phyloP scores from a whole-genome alignment of 2,329 filamentous ascomycete species.

The Stagonosporopsis chrysanthemi region DNA sequence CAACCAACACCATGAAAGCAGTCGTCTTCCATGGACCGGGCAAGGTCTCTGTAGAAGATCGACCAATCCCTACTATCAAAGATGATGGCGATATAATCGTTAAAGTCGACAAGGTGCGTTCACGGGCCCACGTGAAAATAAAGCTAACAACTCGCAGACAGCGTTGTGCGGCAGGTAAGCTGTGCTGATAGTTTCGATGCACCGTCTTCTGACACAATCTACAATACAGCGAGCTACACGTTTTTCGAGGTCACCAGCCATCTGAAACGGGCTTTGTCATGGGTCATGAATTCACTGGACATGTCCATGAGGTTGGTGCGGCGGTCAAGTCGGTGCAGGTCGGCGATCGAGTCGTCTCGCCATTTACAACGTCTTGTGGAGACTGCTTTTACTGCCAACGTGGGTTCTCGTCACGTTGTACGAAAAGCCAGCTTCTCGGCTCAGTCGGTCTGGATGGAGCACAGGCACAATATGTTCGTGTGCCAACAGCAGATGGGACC shows the following conservation, averaged over 20 bases:
- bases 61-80: conserved; percentile 77
- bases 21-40: conserved; percentile 84
- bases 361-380: conserved; percentile 71
- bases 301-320: conserved; percentile 71
- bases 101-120: conserved; percentile 70
- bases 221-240: conserved; percentile 75
- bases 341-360: conserved; percentile 81
- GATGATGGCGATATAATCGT: conserved; percentile 79
- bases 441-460: conserved; percentile 73
- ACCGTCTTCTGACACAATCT: background rate
- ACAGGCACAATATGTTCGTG: conserved; percentile 77
- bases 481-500: conserved; percentile 82
- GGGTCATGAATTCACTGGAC: conserved; percentile 90
- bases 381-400: conserved; percentile 86
- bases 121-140: background rate
- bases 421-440: conserved; percentile 74
- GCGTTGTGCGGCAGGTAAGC: conserved; percentile 85
- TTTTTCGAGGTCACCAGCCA: conserved; percentile 81
- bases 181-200: background rate
- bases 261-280: conserved; percentile 70
- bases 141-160: conserved; percentile 53
- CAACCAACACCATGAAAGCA: conserved; percentile 73
- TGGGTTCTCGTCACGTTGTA: conserved; percentile 79
- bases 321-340: conserved; percentile 72
- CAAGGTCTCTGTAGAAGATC: conserved; percentile 78